A percentile compares a stretch with the other conserved stretches of the same genome.
phyloP scores from a whole-genome alignment of 2,329 filamentous ascomycete genomes.

The Talaromyces sp. region DNA sequence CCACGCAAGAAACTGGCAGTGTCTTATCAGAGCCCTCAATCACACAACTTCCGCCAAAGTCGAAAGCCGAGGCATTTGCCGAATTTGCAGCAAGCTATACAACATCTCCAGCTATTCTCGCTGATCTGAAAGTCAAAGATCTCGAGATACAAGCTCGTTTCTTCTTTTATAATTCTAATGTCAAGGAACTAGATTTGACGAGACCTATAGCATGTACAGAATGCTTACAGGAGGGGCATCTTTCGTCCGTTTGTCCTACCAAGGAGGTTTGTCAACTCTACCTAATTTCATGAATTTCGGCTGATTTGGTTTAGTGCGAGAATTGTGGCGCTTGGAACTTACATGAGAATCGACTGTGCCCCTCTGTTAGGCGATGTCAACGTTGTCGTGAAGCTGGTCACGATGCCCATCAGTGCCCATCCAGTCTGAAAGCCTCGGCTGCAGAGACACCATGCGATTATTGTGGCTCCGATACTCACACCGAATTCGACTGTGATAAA shows the following conservation, averaged over 20 bases:
- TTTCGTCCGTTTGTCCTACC: slow-evolving; percentile 41
- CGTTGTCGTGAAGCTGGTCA: slow-evolving; percentile 66
- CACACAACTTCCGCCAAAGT: slow-evolving; percentile 15
- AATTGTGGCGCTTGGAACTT: slow-evolving; percentile 42
- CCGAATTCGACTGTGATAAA: slow-evolving; percentile 58
- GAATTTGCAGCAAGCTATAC: slow-evolving; percentile 35
- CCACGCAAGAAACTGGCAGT: background rate
- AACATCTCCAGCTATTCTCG: slow-evolving; percentile 31
- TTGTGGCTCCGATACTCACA: slow-evolving; percentile 56
- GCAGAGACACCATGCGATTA: slow-evolving; percentile 56
- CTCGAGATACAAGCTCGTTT: slow-evolving; percentile 39
- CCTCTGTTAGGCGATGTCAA: slow-evolving; percentile 40
- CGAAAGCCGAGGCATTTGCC: slow-evolving; percentile 36
- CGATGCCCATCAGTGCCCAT: slow-evolving; percentile 48
- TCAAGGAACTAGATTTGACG: slow-evolving; percentile 39
- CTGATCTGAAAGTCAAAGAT: slow-evolving; percentile 38
- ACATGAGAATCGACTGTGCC: slow-evolving; percentile 41
- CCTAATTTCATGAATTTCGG: slow-evolving; percentile 5
- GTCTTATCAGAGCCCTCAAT: slow-evolving; percentile 1
- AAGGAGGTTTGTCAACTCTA: slow-evolving; percentile 35
- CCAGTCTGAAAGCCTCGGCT: slow-evolving; percentile 57
- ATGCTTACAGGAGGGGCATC: slow-evolving; percentile 43
- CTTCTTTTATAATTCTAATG: slow-evolving; percentile 38
- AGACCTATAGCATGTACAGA: slow-evolving; percentile 42
- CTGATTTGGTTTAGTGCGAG: slow-evolving; percentile 30